These are phyloP conservation scores for Berkeleyomyces rouxiae DNA, from an alignment of 2,329 filamentous ascomycete genomes.

Conservation along the genomic window DNA sequence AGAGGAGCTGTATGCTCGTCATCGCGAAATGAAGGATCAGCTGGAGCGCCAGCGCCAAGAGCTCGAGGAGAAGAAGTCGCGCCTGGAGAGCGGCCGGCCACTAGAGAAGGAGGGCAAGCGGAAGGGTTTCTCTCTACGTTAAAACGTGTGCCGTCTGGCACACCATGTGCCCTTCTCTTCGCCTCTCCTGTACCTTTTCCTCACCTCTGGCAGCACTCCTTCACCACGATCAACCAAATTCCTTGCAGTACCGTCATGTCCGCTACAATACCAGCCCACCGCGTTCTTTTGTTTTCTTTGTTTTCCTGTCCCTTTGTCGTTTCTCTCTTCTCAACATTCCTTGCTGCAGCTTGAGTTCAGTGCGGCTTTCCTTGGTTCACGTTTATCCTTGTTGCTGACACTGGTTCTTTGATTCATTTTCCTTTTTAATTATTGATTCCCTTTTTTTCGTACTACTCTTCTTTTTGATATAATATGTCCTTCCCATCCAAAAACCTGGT, in stretches of 20 bases:
- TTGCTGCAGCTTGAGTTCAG: slow-evolving; percentile 11
- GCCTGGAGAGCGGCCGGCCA: slow-evolving; percentile 87
- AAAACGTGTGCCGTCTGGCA: slow-evolving; percentile 25
- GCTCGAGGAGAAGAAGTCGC: slow-evolving; percentile 94
- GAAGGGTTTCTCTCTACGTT: slow-evolving; percentile 98
- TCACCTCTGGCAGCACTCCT: slow-evolving; percentile 17
- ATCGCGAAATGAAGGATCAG: slow-evolving; percentile 99
- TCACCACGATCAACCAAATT: slow-evolving; percentile 33
- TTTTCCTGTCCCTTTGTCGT: slow-evolving; percentile 24
- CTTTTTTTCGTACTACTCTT: slow-evolving; percentile 10
- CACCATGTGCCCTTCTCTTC: slow-evolving; percentile 13
- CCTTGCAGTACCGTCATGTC: slow-evolving; percentile 41
- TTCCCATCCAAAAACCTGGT: slow-evolving; percentile 2
- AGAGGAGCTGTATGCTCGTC: slow-evolving; percentile 92
- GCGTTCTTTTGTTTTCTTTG: slow-evolving; percentile 33
- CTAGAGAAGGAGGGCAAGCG: slow-evolving; percentile 96
- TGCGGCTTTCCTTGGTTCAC: slow-evolving; percentile 17
- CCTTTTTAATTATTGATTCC: slow-evolving; percentile 15
- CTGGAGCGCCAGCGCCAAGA: slow-evolving; percentile 87
- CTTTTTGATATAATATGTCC: slow-evolving; percentile 8
- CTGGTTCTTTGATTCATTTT: slow-evolving; percentile 10
- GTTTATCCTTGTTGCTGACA: slow-evolving; percentile 11
- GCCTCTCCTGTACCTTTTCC: slow-evolving; percentile 7
- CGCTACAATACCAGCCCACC: slow-evolving; percentile 40
- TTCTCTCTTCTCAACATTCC: slow-evolving; percentile 23